Evolutionary conservation across 805 yeast species (phyloP).

Genomic region (Candida glaebosa): DNA sequence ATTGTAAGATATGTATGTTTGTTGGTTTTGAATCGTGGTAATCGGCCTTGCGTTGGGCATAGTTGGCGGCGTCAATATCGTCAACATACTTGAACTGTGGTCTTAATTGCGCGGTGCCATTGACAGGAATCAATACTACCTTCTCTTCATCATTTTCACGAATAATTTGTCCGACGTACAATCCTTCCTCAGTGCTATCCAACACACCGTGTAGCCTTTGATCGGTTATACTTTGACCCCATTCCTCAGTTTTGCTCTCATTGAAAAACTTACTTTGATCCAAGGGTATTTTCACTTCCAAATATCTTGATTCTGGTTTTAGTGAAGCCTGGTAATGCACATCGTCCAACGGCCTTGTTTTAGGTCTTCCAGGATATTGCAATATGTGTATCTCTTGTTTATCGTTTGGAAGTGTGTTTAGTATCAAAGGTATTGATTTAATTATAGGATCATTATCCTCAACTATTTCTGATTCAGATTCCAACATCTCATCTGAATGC

Average conservation of each 20-base stretch:
- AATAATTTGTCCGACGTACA: slow-evolving; percentile 31
- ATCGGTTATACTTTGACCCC: slow-evolving; percentile 55
- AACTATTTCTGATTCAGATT: not conserved
- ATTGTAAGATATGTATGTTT: slow-evolving; percentile 39
- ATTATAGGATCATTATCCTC: slow-evolving; percentile 36
- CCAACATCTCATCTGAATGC: slow-evolving; percentile 1
- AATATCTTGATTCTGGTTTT: slow-evolving; percentile 57
- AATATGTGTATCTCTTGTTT: slow-evolving; percentile 29
- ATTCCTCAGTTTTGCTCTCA: slow-evolving; percentile 54
- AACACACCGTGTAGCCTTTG: slow-evolving; percentile 75
- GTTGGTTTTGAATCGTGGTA: slow-evolving; percentile 21
- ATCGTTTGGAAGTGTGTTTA: slow-evolving; percentile 22
- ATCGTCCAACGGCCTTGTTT: slow-evolving; percentile 34
- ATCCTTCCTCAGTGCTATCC: slow-evolving; percentile 46
- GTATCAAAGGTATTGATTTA: slow-evolving; percentile 34
- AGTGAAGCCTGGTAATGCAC: slow-evolving; percentile 43
- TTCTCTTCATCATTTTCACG: slow-evolving; percentile 19
- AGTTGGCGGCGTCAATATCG: slow-evolving; percentile 46
- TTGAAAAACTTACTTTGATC: slow-evolving; percentile 69
- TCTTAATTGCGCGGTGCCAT: slow-evolving; percentile 70
- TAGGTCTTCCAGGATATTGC: slow-evolving; percentile 56
- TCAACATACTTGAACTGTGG: slow-evolving; percentile 82
- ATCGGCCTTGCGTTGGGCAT: slow-evolving; percentile 32
- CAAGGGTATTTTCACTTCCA: slow-evolving; percentile 77
- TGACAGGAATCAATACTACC: slow-evolving; percentile 62